phyloP scores from a whole-genome alignment of 768 basidiomycete genomes.

The Podaxis sp. region DNA sequence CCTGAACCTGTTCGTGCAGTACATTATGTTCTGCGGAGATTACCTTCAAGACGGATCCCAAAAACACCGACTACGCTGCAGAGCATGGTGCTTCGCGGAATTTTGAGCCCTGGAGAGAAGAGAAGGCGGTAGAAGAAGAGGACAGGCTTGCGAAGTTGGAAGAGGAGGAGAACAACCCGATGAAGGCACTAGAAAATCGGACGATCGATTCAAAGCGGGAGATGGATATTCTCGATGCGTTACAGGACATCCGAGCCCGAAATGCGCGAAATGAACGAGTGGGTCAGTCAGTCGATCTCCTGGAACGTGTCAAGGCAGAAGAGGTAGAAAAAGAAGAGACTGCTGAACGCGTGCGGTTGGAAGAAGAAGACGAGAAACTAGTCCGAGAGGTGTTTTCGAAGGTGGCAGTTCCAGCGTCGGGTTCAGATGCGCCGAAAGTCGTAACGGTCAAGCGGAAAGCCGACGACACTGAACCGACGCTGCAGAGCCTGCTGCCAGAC shows the following conservation, averaged over 20 bases:
- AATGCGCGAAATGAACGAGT: slow-evolving; percentile 88
- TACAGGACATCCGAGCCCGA: slow-evolving; percentile 86
- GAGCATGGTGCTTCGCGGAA: slow-evolving; percentile 98
- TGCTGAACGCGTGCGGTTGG: slow-evolving; percentile 58
- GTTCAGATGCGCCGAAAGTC: slow-evolving; percentile 21
- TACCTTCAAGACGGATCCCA: slow-evolving; percentile 99
- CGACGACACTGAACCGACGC: slow-evolving; percentile 68
- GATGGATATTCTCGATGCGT: slow-evolving; percentile 96
- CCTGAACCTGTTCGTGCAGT: slow-evolving; percentile 33
- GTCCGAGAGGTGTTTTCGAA: slow-evolving; percentile 88
- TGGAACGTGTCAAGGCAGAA: slow-evolving; percentile 56
- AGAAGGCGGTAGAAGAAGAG: slow-evolving; percentile 70
- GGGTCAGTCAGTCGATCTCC: slow-evolving; percentile 68
- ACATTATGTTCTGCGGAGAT: slow-evolving; percentile 97
- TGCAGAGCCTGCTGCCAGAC: slow-evolving; percentile 66
- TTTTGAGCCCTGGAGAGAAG: slow-evolving; percentile 96
- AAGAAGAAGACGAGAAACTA: slow-evolving; percentile 90
- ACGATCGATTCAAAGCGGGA: slow-evolving; percentile 91
- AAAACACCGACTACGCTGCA: slow-evolving; percentile 90
- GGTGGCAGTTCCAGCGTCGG: slow-evolving; percentile 34
- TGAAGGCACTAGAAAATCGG: slow-evolving; percentile 93
- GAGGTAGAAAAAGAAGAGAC: slow-evolving; percentile 80
- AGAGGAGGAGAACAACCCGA: slow-evolving; percentile 94
- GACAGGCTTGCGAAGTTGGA: slow-evolving; percentile 83
- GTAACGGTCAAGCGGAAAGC: slow-evolving; percentile 88